Conservation (phyloP, 805 yeast species). For the Cyberlindnera saturnus region DNA sequence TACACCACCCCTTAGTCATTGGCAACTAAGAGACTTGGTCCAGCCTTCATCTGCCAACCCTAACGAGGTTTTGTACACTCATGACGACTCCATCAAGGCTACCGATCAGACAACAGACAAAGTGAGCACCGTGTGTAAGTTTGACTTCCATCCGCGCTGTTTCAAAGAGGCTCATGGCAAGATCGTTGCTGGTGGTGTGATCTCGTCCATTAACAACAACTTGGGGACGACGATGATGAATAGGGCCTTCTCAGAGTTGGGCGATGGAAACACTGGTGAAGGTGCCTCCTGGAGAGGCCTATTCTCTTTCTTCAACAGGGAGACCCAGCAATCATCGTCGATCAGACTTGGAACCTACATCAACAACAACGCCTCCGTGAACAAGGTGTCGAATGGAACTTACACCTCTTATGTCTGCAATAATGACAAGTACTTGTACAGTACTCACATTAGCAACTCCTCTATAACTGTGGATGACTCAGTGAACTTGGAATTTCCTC, state of each 20-base stretch:
- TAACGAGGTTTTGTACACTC: conserved; percentile 51
- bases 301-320: conserved; percentile 50
- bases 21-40: conserved; percentile 80
- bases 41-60: conserved; percentile 39
- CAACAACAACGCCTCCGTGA: conserved; percentile 68
- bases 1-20: conserved; percentile 34
- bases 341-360: conserved; percentile 72
- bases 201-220: conserved; percentile 26
- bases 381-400: conserved; percentile 35
- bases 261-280: conserved; percentile 23
- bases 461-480: conserved; percentile 38
- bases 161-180: conserved; percentile 51
- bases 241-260: conserved; percentile 5
- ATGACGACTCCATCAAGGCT: conserved; percentile 44
- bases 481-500: conserved; percentile 52
- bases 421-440: conserved; percentile 70
- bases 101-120: conserved; percentile 35
- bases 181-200: conserved; percentile 47
- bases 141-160: conserved; percentile 68
- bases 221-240: conserved; percentile 4
- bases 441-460: conserved; percentile 48
- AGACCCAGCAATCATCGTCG: conserved; percentile 40
- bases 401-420: conserved; percentile 69
- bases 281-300: conserved; percentile 52
- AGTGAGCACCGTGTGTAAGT: conserved; percentile 34